phyloP scores from a whole-genome alignment of 2,329 filamentous ascomycete species.

The Xylaria digitata region DNA sequence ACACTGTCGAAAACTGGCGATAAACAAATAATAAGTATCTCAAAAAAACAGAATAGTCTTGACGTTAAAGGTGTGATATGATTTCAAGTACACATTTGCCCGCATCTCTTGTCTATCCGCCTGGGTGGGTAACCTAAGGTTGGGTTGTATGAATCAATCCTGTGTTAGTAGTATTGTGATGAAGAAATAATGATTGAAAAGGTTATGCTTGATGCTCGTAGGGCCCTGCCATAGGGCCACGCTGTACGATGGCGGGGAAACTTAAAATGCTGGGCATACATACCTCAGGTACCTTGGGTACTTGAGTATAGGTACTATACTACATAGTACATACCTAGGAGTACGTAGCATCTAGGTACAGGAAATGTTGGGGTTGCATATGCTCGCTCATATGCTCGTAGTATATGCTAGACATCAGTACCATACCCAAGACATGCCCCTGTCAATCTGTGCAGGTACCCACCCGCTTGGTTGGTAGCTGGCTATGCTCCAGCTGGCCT shows the following conservation, averaged over 20 bases:
- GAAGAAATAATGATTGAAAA: too few relatives aligned
- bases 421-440: neutral
- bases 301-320: too few relatives aligned
- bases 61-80: neutral
- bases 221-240: neutral
- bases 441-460: slow-evolving; percentile 7
- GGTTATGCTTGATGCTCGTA: too few relatives aligned
- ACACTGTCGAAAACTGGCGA: neutral
- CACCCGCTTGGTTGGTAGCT: neutral
- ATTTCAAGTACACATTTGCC: neutral
- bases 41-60: neutral
- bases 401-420: neutral
- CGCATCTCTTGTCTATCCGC: neutral
- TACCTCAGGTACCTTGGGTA: too few relatives aligned
- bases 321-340: too few relatives aligned
- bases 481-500: neutral
- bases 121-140: too few relatives aligned
- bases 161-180: too few relatives aligned
- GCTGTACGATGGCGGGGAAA: neutral
- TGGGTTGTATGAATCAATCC: too few relatives aligned
- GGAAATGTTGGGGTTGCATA: too few relatives aligned
- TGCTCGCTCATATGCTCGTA: too few relatives aligned
- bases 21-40: neutral
- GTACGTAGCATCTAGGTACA: too few relatives aligned
- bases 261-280: too few relatives aligned